phyloP scores from a whole-genome alignment of 495 filamentous ascomycete species.

The Aspergillus coremiiformis region DNA sequence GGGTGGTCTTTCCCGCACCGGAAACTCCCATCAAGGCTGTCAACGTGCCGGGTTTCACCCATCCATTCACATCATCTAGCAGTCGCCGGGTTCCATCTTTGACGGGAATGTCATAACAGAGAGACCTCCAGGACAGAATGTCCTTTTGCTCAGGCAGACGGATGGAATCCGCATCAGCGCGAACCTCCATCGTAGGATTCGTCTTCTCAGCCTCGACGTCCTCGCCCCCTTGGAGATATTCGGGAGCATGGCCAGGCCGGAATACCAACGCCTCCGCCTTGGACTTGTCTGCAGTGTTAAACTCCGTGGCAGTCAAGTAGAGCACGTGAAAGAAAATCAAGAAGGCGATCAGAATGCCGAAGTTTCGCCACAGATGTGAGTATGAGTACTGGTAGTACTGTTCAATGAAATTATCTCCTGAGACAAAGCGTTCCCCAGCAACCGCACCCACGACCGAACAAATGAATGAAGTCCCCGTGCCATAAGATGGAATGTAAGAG shows the following conservation, averaged over 20 bases:
- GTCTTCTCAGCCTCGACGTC: slow-evolving; percentile 13
- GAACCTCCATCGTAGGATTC: slow-evolving; percentile 12
- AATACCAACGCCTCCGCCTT: slow-evolving; percentile 32
- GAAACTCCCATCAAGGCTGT: slow-evolving; percentile 55
- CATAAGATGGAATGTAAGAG: slow-evolving; percentile 32
- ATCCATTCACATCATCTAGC: slow-evolving; percentile 54
- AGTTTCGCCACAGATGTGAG: slow-evolving; percentile 55
- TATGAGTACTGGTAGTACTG: slow-evolving; percentile 45
- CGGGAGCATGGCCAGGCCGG: slow-evolving; percentile 28
- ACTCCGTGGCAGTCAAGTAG: slow-evolving; percentile 32
- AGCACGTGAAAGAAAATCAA: slow-evolving; percentile 46
- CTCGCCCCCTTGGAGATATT: slow-evolving; percentile 13
- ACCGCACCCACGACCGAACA: slow-evolving; percentile 45
- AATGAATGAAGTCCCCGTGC: slow-evolving; percentile 34
- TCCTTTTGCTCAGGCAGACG: slow-evolving; percentile 45
- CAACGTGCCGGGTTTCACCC: slow-evolving; percentile 57
- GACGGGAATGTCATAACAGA: slow-evolving; percentile 59
- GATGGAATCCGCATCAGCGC: slow-evolving; percentile 19
- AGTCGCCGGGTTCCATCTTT: slow-evolving; percentile 49
- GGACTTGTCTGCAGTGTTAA: slow-evolving; percentile 23
- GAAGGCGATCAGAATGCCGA: slow-evolving; percentile 55
- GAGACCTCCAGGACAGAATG: slow-evolving; percentile 64
- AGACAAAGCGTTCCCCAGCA: slow-evolving; percentile 40
- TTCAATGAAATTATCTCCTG: slow-evolving; percentile 45
- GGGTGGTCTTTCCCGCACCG: slow-evolving; percentile 59